Conservation (phyloP, 176 grass and related monocot genomes). For the Metroxylon sagu region DNA sequence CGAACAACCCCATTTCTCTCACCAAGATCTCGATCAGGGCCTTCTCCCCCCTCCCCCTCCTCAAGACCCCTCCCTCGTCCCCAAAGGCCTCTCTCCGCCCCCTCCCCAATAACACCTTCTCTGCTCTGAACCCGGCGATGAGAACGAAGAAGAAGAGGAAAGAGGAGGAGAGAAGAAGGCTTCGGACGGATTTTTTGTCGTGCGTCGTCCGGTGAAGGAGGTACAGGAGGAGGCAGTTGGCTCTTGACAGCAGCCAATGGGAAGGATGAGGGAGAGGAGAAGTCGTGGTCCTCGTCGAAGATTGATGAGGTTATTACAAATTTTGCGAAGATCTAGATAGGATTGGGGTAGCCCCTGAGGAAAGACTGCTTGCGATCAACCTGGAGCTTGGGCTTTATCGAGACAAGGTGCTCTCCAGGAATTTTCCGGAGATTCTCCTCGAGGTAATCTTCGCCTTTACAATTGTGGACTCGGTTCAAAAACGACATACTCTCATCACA, state of each 20-base stretch:
- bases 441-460: conserved; percentile 35
- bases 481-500: no score
- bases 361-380: conserved; percentile 70
- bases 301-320: conserved; percentile 52
- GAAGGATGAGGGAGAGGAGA: conserved; percentile 9
- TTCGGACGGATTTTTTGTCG: conserved; percentile 17
- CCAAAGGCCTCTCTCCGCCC: conserved; percentile 1
- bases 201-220: conserved; percentile 27
- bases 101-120: conserved; percentile 21
- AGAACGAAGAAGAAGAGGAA: conserved; percentile 6
- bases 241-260: conserved; percentile 10
- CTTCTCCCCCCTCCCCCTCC: conserved; percentile 22
- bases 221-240: conserved; percentile 7
- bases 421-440: conserved; percentile 58
- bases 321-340: conserved; percentile 59
- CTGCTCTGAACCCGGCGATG: background rate
- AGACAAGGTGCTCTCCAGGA: conserved; percentile 65
- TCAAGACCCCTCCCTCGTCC: conserved; percentile 10
- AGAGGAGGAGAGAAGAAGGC: conserved; percentile 7
- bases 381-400: conserved; percentile 84
- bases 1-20: background rate
- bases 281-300: conserved; percentile 13
- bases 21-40: conserved; percentile 7
- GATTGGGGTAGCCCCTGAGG: conserved; percentile 19
- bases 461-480: no score